Conservation (phyloP, 2,329 filamentous ascomycete species). For the Metarhizium brunneum region DNA sequence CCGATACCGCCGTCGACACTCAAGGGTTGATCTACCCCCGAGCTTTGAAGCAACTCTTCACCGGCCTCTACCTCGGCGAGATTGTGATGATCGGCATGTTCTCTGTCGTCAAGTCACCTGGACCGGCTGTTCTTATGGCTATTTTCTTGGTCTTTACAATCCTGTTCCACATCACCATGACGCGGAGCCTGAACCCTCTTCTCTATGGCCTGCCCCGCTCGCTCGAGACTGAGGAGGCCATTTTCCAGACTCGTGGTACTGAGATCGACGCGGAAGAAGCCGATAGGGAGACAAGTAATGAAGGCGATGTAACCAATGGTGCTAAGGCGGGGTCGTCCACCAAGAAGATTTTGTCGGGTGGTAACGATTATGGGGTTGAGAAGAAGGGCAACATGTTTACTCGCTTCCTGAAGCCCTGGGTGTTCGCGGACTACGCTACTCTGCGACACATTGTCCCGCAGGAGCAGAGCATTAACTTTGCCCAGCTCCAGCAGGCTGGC, state of each 20-base stretch:
- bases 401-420: constrained; percentile 67
- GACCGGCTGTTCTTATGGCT: constrained; percentile 67
- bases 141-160: constrained; percentile 67
- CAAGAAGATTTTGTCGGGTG: constrained; percentile 10
- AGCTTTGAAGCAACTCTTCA: constrained; percentile 77
- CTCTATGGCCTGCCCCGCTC: constrained; percentile 63
- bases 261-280: constrained; percentile 15
- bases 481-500: constrained; percentile 47
- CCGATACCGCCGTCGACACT: constrained; percentile 71
- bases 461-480: constrained; percentile 32
- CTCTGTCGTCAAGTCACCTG: constrained; percentile 54
- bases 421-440: constrained; percentile 61
- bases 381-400: constrained; percentile 44
- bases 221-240: constrained; percentile 31
- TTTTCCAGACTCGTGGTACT: constrained; percentile 20
- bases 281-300: constrained; percentile 6
- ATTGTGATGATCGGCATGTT: constrained; percentile 77
- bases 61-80: constrained; percentile 72
- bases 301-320: not conserved
- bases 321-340: constrained; percentile 9
- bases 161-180: constrained; percentile 67
- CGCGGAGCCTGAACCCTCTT: constrained; percentile 60
- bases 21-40: constrained; percentile 82
- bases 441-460: constrained; percentile 63
- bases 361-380: constrained; percentile 14